A percentile compares a stretch with the other conserved stretches of the same genome.
Conservation (phyloP, 768 basidiomycete species). For the Amanita rubescens region DNA sequence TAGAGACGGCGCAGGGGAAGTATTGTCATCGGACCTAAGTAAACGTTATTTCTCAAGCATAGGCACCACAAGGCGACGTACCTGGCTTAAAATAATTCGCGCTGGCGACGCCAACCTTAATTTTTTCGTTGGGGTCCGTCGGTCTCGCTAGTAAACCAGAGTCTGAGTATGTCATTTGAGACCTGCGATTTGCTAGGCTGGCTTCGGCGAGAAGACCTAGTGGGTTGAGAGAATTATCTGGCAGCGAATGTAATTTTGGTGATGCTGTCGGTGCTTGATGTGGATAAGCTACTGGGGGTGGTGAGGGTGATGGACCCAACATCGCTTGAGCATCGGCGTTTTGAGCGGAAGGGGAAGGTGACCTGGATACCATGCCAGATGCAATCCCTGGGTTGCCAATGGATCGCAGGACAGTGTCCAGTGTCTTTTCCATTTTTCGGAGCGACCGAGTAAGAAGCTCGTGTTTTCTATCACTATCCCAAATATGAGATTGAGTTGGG, state of each 20-base stretch:
- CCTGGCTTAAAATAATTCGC: slow-evolving; percentile 91
- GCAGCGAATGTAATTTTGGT: slow-evolving; percentile 84
- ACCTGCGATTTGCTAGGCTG: slow-evolving; percentile 66
- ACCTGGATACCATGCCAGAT: slow-evolving; percentile 75
- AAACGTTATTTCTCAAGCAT: slow-evolving; percentile 2
- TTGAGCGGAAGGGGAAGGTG: slow-evolving; percentile 62
- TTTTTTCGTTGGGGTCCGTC: slow-evolving; percentile 29
- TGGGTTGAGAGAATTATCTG: slow-evolving; percentile 89
- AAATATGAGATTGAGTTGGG: slow-evolving; percentile 11
- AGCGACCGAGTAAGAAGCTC: slow-evolving; percentile 75
- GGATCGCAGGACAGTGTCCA: slow-evolving; percentile 87
- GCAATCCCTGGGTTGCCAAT: slow-evolving; percentile 79
- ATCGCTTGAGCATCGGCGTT: slow-evolving; percentile 50
- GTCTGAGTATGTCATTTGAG: slow-evolving; percentile 37
- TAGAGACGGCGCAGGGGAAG: slow-evolving; percentile 74
- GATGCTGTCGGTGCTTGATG: slow-evolving; percentile 41
- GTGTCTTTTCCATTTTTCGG: slow-evolving; percentile 85
- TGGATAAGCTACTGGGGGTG: slow-evolving; percentile 26
- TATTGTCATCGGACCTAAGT: slow-evolving; percentile 81
- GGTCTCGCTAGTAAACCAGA: slow-evolving; percentile 31
- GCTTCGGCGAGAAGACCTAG: slow-evolving; percentile 90
- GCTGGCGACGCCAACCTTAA: slow-evolving; percentile 72
- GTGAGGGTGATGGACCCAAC: slow-evolving; percentile 42
- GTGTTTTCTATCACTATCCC: slow-evolving; percentile 58
- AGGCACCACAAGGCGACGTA: slow-evolving; percentile 21